A percentile compares a stretch with the other conserved stretches of the same genome.
phyloP scores from a whole-genome alignment of 2,329 filamentous ascomycete genomes.

The Exophiala xenobiotica region DNA sequence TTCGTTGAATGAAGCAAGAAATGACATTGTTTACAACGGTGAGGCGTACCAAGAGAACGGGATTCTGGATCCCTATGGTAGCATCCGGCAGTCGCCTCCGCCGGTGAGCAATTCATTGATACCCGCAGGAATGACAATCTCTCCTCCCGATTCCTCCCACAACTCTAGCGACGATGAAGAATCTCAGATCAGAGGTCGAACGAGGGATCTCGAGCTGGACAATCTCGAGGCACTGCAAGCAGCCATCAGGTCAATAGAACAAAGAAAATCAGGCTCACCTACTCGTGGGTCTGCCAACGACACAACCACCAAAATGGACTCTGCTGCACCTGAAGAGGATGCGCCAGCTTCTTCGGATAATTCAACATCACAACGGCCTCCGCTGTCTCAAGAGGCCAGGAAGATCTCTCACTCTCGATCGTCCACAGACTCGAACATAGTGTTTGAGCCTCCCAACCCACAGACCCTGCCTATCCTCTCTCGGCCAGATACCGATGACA shows the following conservation, averaged over 20 bases:
- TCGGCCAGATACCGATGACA: conserved; percentile 51
- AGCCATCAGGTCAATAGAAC: conserved; percentile 76
- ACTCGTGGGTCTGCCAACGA: conserved; percentile 39
- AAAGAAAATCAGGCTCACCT: conserved; percentile 61
- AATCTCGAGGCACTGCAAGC: conserved; percentile 69
- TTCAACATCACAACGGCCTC: conserved; percentile 39
- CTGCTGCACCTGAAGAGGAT: conserved; percentile 23
- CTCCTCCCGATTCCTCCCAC: conserved; percentile 80
- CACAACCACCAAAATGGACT: conserved; percentile 23
- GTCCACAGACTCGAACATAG: conserved; percentile 55
- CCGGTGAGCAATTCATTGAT: conserved; percentile 74
- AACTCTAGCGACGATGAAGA: conserved; percentile 85
- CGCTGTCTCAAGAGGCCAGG: conserved; percentile 55
- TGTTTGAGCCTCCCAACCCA: conserved; percentile 44
- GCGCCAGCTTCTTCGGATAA: conserved; percentile 37
- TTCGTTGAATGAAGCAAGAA: conserved; percentile 44
- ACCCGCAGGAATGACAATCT: conserved; percentile 81
- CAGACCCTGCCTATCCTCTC: conserved; percentile 44
- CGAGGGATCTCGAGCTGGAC: conserved; percentile 41
- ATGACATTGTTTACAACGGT: conserved; percentile 29
- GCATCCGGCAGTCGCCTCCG: conserved; percentile 79
- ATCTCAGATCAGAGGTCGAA: conserved; percentile 38
- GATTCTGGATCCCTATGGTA: conserved; percentile 50
- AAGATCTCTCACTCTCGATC: conserved; percentile 64
- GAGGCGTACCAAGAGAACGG: conserved; percentile 28